Percentiles rank a stretch among this genome's conserved stretches.
Evolutionary conservation across 768 basidiomycete genomes (phyloP).

Genomic region (Rubroboletus satanas): DNA sequence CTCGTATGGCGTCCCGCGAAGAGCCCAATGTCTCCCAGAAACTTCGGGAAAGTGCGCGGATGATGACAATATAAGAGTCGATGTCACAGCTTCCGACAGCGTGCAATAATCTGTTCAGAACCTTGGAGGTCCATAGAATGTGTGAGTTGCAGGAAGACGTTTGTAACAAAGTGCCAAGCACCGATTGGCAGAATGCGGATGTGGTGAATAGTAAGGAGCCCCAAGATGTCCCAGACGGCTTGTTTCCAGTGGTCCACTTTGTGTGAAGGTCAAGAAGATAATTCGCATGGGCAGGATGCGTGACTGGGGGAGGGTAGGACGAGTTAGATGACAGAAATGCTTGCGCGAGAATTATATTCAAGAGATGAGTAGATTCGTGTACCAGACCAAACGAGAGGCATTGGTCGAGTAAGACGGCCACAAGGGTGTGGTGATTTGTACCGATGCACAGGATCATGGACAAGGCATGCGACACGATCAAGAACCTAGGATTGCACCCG

Average conservation of each 20-base stretch:
- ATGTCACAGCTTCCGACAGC: conserved; percentile 31
- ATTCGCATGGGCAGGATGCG: conserved; percentile 43
- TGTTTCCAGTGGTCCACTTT: conserved; percentile 34
- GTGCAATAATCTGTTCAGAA: conserved; percentile 36
- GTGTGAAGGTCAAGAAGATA: conserved; percentile 45
- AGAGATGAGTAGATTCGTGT: conserved; percentile 41
- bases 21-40: conserved; percentile 7
- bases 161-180: conserved; percentile 12
- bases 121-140: conserved; percentile 43
- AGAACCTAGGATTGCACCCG: conserved; percentile 33
- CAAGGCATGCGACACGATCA: conserved; percentile 51
- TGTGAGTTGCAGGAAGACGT: conserved; percentile 32
- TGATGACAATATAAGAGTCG: conserved; percentile 31
- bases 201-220: conserved; percentile 22
- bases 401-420: conserved; percentile 49
- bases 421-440: conserved; percentile 45
- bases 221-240: neutral
- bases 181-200: conserved; percentile 24
- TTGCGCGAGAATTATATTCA: conserved; percentile 39
- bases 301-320: conserved; percentile 30
- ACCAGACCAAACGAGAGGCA: conserved; percentile 41
- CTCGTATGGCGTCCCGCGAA: neutral
- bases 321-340: conserved; percentile 32
- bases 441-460: conserved; percentile 44
- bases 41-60: conserved; percentile 26